Conservation (phyloP, 1,284 basidiomycete species). For the Cronartium ribicola region DNA sequence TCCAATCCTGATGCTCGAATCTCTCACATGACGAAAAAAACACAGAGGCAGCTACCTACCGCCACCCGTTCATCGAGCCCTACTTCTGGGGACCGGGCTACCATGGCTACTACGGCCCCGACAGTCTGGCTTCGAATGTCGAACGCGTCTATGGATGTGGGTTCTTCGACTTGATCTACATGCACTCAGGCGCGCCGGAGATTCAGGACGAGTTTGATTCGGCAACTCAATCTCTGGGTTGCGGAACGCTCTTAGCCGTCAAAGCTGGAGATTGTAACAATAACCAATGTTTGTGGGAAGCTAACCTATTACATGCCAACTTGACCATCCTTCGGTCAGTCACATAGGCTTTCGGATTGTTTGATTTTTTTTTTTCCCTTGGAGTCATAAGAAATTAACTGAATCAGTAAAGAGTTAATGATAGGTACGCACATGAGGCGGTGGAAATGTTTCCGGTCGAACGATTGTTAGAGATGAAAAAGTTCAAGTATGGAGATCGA, state of each 20-base stretch:
- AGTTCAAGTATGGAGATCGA: conserved; percentile 1
- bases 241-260: background rate
- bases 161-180: background rate
- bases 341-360: background rate
- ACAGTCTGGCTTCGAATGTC: background rate
- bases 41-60: background rate
- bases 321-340: background rate
- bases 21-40: too few relatives aligned
- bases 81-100: conserved; percentile 2
- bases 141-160: background rate
- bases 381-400: background rate
- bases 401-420: background rate
- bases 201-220: background rate
- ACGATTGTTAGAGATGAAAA: background rate
- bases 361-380: background rate
- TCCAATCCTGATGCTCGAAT: background rate
- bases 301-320: background rate
- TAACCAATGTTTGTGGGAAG: background rate
- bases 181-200: background rate
- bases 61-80: background rate
- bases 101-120: background rate
- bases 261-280: conserved; percentile 1
- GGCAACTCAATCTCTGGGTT: background rate
- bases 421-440: background rate
- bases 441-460: background rate